These are phyloP conservation scores for Erythrophleum ivorense DNA, from an alignment of 331 rosid species.

Conservation along the genomic window DNA sequence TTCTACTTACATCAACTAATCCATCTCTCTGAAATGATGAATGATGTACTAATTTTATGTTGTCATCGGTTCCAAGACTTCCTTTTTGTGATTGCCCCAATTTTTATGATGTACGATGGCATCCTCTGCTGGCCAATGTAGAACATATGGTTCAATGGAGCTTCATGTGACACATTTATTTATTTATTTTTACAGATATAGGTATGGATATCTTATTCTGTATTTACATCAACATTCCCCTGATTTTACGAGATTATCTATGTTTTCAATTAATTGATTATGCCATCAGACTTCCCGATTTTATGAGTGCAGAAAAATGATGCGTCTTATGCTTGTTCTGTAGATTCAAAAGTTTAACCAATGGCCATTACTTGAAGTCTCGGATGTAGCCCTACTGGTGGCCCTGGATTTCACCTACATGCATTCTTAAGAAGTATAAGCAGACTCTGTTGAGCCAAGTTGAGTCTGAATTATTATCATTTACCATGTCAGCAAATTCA, in stretches of 20 bases:
- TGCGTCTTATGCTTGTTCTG: slow-evolving; percentile 2
- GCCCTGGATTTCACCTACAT: not conserved
- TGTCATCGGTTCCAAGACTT: slow-evolving; percentile 1
- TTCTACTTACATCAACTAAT: not conserved
- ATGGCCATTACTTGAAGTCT: not conserved
- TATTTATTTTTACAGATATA: not conserved
- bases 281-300: not conserved
- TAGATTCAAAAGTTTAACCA: slow-evolving; percentile 14
- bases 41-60: slow-evolving; percentile 4
- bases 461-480: not conserved
- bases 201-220: not conserved
- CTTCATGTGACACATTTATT: slow-evolving; percentile 1
- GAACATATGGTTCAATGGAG: not conserved
- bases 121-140: not conserved
- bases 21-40: not conserved
- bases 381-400: not conserved
- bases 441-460: not conserved
- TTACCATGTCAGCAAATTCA: not conserved
- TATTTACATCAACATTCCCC: not conserved
- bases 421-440: slow-evolving; percentile 17
- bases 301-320: not conserved
- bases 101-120: not conserved
- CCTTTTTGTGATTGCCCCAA: not conserved
- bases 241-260: not conserved
- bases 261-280: not conserved